Percentiles rank a stretch among this genome's conserved stretches.
Evolutionary conservation across 768 basidiomycete genomes (phyloP).

Genomic region (Lactifluus echinatus): DNA sequence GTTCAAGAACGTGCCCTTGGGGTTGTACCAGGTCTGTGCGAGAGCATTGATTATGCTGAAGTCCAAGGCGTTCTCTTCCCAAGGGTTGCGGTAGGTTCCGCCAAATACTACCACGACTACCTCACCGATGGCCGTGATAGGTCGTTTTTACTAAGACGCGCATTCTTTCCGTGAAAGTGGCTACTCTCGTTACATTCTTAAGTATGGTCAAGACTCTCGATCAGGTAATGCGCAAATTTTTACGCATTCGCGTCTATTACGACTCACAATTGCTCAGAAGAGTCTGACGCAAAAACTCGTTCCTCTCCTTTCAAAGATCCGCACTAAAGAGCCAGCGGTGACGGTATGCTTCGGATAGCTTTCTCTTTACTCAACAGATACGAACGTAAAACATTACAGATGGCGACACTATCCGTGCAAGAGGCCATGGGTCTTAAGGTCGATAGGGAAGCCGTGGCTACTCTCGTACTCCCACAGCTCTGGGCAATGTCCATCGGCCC

Average conservation of each 20-base stretch:
- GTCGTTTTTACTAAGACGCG: conserved; percentile 91
- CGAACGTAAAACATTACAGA: conserved; percentile 34
- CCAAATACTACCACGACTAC: neutral
- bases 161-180: conserved; percentile 85
- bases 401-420: conserved; percentile 83
- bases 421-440: conserved; percentile 96
- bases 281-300: conserved; percentile 94
- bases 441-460: conserved; percentile 74
- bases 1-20: conserved; percentile 89
- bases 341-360: conserved; percentile 49
- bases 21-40: conserved; percentile 79
- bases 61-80: conserved; percentile 87
- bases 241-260: neutral
- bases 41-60: conserved; percentile 91
- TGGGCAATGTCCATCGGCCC: conserved; percentile 99
- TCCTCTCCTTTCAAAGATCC: conserved; percentile 87
- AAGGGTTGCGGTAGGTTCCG: conserved; percentile 74
- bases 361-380: neutral
- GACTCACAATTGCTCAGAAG: conserved; percentile 33
- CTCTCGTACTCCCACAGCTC: conserved; percentile 48
- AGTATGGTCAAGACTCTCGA: conserved; percentile 86
- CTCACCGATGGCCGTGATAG: conserved; percentile 32
- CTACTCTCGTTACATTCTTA: conserved; percentile 73
- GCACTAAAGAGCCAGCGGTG: conserved; percentile 92
- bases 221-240: conserved; percentile 41